phyloP scores from a whole-genome alignment of 352 stramenopile genomes.

The Pilasporangium apinafurcum region DNA sequence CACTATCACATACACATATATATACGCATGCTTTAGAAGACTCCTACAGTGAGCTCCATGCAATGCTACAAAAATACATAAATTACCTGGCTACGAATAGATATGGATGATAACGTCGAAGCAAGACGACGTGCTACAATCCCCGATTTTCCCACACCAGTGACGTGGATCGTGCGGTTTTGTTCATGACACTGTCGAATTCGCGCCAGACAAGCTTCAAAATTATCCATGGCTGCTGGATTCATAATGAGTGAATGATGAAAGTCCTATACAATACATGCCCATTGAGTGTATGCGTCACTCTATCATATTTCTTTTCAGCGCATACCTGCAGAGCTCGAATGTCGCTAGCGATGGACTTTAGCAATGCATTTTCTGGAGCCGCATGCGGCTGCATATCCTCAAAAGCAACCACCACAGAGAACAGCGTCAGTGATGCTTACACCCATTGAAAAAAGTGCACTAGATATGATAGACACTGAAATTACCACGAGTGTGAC shows the following conservation, averaged over 20 bases:
- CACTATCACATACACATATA: conserved; percentile 21
- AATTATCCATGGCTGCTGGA: conserved; percentile 10
- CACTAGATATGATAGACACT: no score
- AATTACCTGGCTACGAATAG: conserved; percentile 55
- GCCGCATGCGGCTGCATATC: neutral
- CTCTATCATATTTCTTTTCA: neutral
- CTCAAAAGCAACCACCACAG: neutral
- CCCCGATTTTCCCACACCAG: conserved; percentile 77
- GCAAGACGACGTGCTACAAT: conserved; percentile 66
- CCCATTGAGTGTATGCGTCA: neutral
- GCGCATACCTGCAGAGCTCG: conserved; percentile 6
- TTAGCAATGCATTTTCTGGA: conserved; percentile 1
- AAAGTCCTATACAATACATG: conserved; percentile 19
- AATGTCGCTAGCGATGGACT: conserved; percentile 9
- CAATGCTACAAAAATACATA: neutral
- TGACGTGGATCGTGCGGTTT: conserved; percentile 47
- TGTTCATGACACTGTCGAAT: conserved; percentile 43
- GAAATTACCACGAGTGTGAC: neutral
- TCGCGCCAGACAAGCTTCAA: conserved; percentile 19
- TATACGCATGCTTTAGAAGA: neutral
- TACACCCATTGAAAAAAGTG: no score
- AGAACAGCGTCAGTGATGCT: no score
- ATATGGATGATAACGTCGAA: conserved; percentile 66
- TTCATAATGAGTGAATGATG: conserved; percentile 25
- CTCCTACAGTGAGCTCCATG: neutral